phyloP scores from a whole-genome alignment of 768 basidiomycete species.

The Russula vinacea region DNA sequence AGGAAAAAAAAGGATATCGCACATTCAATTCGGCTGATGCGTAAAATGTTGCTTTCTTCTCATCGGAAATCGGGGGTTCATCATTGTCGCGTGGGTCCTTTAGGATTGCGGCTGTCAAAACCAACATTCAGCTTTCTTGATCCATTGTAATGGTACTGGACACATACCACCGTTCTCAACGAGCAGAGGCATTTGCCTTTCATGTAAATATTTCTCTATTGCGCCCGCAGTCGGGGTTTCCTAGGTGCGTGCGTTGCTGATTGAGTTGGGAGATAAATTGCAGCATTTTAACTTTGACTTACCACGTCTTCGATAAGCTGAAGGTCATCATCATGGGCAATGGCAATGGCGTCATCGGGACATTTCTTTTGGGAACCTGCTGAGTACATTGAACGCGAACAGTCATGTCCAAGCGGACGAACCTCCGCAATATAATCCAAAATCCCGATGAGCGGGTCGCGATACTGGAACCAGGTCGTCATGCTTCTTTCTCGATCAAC shows the following conservation, averaged over 20 bases:
- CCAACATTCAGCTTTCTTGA: background rate
- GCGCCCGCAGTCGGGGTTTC: slow-evolving; percentile 2
- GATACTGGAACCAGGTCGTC: background rate
- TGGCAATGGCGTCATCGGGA: slow-evolving; percentile 1
- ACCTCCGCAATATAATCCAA: slow-evolving; percentile 21
- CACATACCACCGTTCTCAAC: slow-evolving; percentile 15
- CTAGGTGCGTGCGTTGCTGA: background rate
- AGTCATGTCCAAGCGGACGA: background rate
- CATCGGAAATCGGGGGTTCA: background rate
- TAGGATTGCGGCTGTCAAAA: slow-evolving; percentile 9
- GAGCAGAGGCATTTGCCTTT: background rate
- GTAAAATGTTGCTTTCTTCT: slow-evolving; percentile 5
- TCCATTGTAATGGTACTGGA: background rate
- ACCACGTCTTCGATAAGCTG: slow-evolving; percentile 18
- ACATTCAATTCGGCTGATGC: background rate
- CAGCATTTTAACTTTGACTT: background rate
- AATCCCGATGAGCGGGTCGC: slow-evolving; percentile 12
- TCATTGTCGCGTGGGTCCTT: background rate
- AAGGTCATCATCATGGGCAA: slow-evolving; percentile 21
- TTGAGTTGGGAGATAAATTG: background rate
- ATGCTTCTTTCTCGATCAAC: background rate
- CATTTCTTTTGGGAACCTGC: slow-evolving; percentile 2
- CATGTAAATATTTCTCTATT: slow-evolving; percentile 4
- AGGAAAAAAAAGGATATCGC: background rate
- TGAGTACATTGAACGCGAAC: background rate